A percentile compares a stretch with the other conserved stretches of the same genome.
Evolutionary conservation across 495 filamentous ascomycete species (phyloP).

Genomic region (Aspergillus asperescens): DNA sequence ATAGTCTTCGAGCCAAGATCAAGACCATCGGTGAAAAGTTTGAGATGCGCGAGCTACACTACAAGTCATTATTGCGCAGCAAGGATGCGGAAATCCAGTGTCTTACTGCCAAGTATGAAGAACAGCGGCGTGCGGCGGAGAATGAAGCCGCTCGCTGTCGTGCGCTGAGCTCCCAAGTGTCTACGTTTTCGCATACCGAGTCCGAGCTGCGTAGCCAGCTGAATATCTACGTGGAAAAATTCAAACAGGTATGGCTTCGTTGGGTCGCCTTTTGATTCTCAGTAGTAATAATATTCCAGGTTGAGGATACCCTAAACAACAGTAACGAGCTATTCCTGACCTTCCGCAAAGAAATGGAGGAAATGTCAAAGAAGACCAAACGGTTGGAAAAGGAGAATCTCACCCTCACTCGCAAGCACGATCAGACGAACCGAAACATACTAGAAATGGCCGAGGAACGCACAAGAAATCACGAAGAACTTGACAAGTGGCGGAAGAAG

Average conservation of each 20-base stretch:
- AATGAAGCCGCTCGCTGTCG: constrained; percentile 71
- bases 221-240: constrained; percentile 99
- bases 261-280: constrained; percentile 9
- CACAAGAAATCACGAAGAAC: constrained; percentile 70
- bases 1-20: constrained; percentile 80
- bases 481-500: constrained; percentile 78
- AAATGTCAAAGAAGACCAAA: constrained; percentile 99
- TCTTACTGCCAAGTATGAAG: constrained; percentile 78
- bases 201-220: constrained; percentile 88
- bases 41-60: constrained; percentile 87
- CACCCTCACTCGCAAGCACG: constrained; percentile 84
- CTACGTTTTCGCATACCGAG: constrained; percentile 95
- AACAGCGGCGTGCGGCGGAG: constrained; percentile 82
- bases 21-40: constrained; percentile 94
- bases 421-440: constrained; percentile 90
- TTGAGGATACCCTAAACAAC: constrained; percentile 98
- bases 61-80: constrained; percentile 78
- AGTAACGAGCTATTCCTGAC: constrained; percentile 97
- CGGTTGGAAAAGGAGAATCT: constrained; percentile 95
- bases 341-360: constrained; percentile 99
- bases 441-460: constrained; percentile 97
- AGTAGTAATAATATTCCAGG: constrained; percentile 50
- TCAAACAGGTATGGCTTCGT: constrained; percentile 80
- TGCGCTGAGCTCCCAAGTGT: constrained; percentile 82
- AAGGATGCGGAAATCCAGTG: constrained; percentile 97